Base-by-base conservation (phyloP, 2,329 filamentous ascomycete species). In the Phyllosticta citrichinensis region DNA sequence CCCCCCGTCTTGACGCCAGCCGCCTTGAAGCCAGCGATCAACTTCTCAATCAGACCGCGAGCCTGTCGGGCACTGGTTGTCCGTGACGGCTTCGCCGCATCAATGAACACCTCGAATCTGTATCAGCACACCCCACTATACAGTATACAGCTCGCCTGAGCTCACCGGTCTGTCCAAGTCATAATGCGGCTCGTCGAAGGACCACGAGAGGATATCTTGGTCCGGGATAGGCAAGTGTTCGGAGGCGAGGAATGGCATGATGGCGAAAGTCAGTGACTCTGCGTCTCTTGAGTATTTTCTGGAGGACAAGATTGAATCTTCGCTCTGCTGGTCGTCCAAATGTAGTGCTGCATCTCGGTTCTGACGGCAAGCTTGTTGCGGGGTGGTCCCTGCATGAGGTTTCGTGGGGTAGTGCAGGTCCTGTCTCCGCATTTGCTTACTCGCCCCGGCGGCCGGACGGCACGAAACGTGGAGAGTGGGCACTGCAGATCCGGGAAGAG, bases 121-220 rank as follows among this genome's bases (percentile, higher is more conserved):
- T 24, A 20, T 55, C 22, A 60, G 52, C n/a, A 20, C 1, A 10
- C 17, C 24, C 54, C n/a, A 20, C 25, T 10, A 10, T 5, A n/a
- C n/a, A n/a, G n/a, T n/a, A 35, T 24, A 20, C 62, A 19, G 56
- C 56, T 57, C 58, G 63, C 11, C 9, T 58, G 19, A 55, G n/a
- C 52, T 30, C 57, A 81, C 77, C 20, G 79, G 79, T 57, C 77
- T 75, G 60, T 83, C 73, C 58, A 72, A 72, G 64, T 83, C 76
- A 65, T 81, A 82, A 0, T 63, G 64, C 11, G 77, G 73, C 2
- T 79, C 68, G 51, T 81, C 78, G 64, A 83, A 83, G 3, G 79
- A 77, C 74, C 79, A 84, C 2, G 80, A 83, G 10, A 82, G 62
- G 14, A 84, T 67, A 65, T 84, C 82, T 59, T 78, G 76, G 27